A percentile compares a stretch with the other conserved stretches of the same genome.
phyloP scores from a whole-genome alignment of 2,329 filamentous ascomycete genomes.

The Lachnellula suecica region DNA sequence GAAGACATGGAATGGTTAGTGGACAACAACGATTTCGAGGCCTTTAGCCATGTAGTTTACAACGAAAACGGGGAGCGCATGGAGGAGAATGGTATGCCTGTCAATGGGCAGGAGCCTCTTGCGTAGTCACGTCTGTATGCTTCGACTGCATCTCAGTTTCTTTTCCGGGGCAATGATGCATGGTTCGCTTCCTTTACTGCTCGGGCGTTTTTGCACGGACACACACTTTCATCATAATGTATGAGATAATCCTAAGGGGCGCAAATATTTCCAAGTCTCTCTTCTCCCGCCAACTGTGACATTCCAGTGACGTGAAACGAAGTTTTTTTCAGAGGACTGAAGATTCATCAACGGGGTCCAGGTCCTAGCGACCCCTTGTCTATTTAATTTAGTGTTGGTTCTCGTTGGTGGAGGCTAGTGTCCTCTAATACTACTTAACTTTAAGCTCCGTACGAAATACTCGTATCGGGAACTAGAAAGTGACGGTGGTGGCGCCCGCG shows the following conservation, averaged over 20 bases:
- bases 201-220: too few species aligned
- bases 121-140: neutral
- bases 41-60: constrained; percentile 34
- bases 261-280: neutral
- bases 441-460: too few species aligned
- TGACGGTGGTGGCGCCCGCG: too few species aligned
- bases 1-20: constrained; percentile 62
- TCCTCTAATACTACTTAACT: too few species aligned
- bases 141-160: neutral
- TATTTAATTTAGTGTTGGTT: too few species aligned
- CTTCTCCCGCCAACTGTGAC: too few species aligned
- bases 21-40: constrained; percentile 46
- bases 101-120: constrained; percentile 8
- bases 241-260: neutral
- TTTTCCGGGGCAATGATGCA: neutral
- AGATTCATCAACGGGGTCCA: too few species aligned
- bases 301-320: too few species aligned
- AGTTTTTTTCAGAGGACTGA: too few species aligned
- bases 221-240: neutral
- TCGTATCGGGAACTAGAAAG: too few species aligned
- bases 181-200: neutral
- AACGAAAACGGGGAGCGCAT: constrained; percentile 25
- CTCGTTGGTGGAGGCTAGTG: too few species aligned
- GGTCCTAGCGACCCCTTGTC: too few species aligned
- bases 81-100: constrained; percentile 23